Base-by-base conservation (phyloP, 208 protist genomes). In the Paratrypanosoma confusum region DNA sequence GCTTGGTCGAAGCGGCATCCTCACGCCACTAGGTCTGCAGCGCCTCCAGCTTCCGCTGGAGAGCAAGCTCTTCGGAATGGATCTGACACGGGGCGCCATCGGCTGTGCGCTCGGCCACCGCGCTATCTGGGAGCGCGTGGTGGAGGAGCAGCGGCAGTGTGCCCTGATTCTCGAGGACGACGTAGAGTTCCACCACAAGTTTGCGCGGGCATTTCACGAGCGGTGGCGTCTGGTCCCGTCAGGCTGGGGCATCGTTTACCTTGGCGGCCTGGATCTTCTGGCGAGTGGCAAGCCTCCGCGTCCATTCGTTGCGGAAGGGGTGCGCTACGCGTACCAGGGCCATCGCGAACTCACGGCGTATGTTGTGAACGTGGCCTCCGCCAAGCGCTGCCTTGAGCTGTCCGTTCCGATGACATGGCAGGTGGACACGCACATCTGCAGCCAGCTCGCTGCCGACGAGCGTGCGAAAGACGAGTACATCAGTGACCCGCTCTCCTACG, bases 41-140 rank as follows among this genome's bases (percentile, higher is more conserved):
- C 79, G 86, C 20, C 81, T 76, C 28, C 52, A 72, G 21, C 65
- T 90, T 1, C 81, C 86, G 0, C 47, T 49, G 14, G 75, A 77
- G 41, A 48, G 88, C 43, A 94, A 94, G 52, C 65, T 94, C 3
- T 94, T 90, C 41, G 86, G 86, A 18, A 91, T 94, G 86, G 86
- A 94, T 47, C 67, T 94, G 27, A 94, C 86, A 8, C 50, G 32
- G 4, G 86, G 86, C 11, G 86, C 78, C n/a, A 71, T 94, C 41
- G 86, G 81, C 5, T 94, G 86, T 47, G 86, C 81, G 11, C 39
- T 94, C 16, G 65, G 72, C 3, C 86, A 94, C 38, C 78, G 86
- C 17, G 50, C 53, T 8, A 62, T 91, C 28, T 94, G 86, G 82
- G 59, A 89, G 44, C 51, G 47, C 20, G 58, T 94, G 29, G 77